Evolutionary conservation across 768 basidiomycete genomes (phyloP).

Genomic region (Mycena filopes): DNA sequence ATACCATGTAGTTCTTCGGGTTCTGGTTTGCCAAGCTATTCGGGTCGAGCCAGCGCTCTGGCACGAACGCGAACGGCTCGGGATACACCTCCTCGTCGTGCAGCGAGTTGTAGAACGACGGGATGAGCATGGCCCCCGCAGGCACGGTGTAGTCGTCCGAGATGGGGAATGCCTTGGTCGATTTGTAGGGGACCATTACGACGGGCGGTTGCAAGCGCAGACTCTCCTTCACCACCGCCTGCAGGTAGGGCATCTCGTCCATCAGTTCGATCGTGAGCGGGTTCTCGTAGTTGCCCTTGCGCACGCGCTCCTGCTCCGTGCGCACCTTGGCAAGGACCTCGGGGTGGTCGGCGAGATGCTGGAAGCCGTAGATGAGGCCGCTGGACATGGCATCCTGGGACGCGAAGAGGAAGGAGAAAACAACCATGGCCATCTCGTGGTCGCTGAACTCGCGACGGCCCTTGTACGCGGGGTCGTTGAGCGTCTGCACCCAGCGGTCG

Average conservation of each 20-base stretch:
- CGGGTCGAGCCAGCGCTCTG: conserved; percentile 94
- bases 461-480: conserved; percentile 76
- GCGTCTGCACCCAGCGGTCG: conserved; percentile 88
- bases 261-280: conserved; percentile 89
- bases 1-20: conserved; percentile 96
- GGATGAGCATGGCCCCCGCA: conserved; percentile 92
- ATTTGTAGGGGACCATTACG: conserved; percentile 97
- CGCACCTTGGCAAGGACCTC: conserved; percentile 88
- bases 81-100: conserved; percentile 92
- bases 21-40: conserved; percentile 80
- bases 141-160: conserved; percentile 93
- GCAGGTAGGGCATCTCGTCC: conserved; percentile 92
- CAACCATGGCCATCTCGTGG: conserved; percentile 95
- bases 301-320: conserved; percentile 88
- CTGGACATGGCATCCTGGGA: conserved; percentile 99
- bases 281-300: conserved; percentile 78
- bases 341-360: conserved; percentile 94
- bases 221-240: conserved; percentile 94
- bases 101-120: conserved; percentile 90
- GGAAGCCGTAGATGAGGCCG: conserved; percentile 95
- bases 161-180: conserved; percentile 92
- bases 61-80: conserved; percentile 82
- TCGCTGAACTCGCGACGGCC: conserved; percentile 90
- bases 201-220: conserved; percentile 93
- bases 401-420: conserved; percentile 97